A percentile compares a stretch with the other conserved stretches of the same genome.
phyloP scores from a whole-genome alignment of 371 early-diverging fungal species.

The Actinomortierella wolfii region DNA sequence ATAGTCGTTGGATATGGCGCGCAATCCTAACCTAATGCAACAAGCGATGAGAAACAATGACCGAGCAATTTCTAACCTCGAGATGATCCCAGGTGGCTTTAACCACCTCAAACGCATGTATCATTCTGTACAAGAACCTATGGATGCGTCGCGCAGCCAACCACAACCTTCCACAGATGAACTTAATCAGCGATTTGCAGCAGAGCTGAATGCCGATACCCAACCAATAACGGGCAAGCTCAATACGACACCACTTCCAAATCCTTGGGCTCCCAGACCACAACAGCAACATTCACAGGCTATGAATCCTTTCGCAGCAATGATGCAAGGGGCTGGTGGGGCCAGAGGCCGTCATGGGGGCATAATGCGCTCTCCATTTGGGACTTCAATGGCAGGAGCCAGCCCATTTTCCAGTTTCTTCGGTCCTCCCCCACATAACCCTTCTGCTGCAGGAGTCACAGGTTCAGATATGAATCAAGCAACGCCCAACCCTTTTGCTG shows the following conservation, averaged over 20 bases:
- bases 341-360: too few relatives aligned
- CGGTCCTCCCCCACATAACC: too few relatives aligned
- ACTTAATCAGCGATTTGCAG: conserved; percentile 69
- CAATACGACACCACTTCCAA: conserved; percentile 83
- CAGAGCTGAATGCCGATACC: conserved; percentile 67
- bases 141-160: conserved; percentile 50
- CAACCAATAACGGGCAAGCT: conserved; percentile 57
- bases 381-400: too few relatives aligned
- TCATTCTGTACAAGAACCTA: conserved; percentile 73
- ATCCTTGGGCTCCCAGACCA: conserved; percentile 75
- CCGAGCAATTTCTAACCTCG: conserved; percentile 85
- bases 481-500: conserved; percentile 18
- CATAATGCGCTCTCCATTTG: too few relatives aligned
- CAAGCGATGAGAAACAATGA: conserved; percentile 87
- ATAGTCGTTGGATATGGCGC: conserved; percentile 47
- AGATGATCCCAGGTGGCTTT: conserved; percentile 85
- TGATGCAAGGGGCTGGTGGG: too few relatives aligned
- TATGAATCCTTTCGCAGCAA: too few relatives aligned
- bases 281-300: conserved; percentile 11
- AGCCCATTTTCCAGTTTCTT: too few relatives aligned
- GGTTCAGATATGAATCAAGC: not conserved
- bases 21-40: conserved; percentile 82
- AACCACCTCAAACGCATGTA: conserved; percentile 84
- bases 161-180: conserved; percentile 59
- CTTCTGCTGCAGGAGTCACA: too few relatives aligned